A percentile compares a stretch with the other conserved stretches of the same genome.
phyloP scores from a whole-genome alignment of 805 yeast genomes.

The Sugiyamaella mastotermitis region DNA sequence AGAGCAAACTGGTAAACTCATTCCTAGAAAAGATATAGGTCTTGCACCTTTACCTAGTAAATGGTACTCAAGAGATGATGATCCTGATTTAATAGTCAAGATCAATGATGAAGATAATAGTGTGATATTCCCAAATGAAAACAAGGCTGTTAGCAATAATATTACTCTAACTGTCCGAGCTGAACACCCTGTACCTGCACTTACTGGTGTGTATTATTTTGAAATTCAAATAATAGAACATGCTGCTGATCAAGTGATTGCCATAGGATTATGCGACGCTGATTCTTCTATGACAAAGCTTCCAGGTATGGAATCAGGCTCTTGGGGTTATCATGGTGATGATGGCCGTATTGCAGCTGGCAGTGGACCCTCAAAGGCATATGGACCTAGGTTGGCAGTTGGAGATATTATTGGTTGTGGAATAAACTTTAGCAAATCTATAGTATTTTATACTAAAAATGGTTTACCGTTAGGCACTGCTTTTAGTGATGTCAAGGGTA shows the following conservation, averaged over 20 bases:
- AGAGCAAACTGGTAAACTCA: neutral
- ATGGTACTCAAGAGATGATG: constrained; percentile 17
- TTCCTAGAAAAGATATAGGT: constrained; percentile 14
- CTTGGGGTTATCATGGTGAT: constrained; percentile 50
- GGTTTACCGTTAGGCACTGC: constrained; percentile 60
- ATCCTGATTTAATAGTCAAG: constrained; percentile 9
- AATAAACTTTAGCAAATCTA: constrained; percentile 55
- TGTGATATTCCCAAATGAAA: constrained; percentile 1
- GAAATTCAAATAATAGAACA: constrained; percentile 39
- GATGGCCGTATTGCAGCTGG: constrained; percentile 40
- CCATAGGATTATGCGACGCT: constrained; percentile 41
- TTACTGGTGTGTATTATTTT: constrained; percentile 44
- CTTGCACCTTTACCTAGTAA: constrained; percentile 20
- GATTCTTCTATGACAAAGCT: constrained; percentile 31
- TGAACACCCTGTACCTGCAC: constrained; percentile 33
- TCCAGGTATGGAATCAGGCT: constrained; percentile 43
- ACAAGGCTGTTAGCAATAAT: constrained; percentile 8
- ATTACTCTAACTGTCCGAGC: constrained; percentile 27
- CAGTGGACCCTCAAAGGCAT: constrained; percentile 36
- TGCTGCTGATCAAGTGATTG: constrained; percentile 36
- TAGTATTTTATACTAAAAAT: constrained; percentile 74
- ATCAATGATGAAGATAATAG: constrained; percentile 8
- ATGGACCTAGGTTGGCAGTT: constrained; percentile 42
- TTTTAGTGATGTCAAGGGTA: constrained; percentile 39
- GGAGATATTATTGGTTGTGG: constrained; percentile 82